phyloP scores from a whole-genome alignment of 2,329 filamentous ascomycete genomes.

The Aspergillus luchuensis region DNA sequence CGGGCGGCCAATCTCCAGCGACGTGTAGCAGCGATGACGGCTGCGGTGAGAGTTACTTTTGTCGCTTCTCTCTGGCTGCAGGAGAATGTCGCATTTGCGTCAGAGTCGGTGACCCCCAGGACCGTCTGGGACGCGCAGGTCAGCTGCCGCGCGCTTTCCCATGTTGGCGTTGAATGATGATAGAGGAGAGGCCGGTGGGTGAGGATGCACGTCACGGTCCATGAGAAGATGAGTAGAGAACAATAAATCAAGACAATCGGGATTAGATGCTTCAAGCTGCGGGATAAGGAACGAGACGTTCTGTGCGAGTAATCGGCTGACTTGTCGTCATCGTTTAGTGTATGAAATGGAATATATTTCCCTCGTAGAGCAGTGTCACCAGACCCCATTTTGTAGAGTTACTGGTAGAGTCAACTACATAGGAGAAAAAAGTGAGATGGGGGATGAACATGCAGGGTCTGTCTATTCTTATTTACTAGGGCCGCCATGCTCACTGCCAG shows the following conservation, averaged over 20 bases:
- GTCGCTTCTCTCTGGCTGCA: not conserved
- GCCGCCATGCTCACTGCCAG: not conserved
- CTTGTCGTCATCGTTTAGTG: too few relatives aligned
- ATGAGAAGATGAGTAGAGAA: not conserved
- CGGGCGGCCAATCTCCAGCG: not conserved
- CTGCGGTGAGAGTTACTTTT: not conserved
- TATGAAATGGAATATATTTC: too few relatives aligned
- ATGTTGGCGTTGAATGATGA: not conserved
- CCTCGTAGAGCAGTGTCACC: too few relatives aligned
- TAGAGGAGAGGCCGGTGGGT: not conserved
- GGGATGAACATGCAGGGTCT: not conserved
- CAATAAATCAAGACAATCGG: not conserved
- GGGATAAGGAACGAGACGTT: not conserved
- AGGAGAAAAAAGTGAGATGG: too few relatives aligned
- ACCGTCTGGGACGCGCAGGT: not conserved
- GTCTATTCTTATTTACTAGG: not conserved
- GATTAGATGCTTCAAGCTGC: not conserved
- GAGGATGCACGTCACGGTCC: not conserved
- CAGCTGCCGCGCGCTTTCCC: not conserved
- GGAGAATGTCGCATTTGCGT: not conserved
- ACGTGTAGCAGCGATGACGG: not conserved
- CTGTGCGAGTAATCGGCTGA: not conserved
- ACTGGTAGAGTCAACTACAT: too few relatives aligned
- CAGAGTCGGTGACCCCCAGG: not conserved
- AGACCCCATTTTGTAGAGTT: too few relatives aligned